These are phyloP conservation scores for Phellinidium pouzarii DNA, from an alignment of 1,284 basidiomycete genomes.

Conservation along the genomic window DNA sequence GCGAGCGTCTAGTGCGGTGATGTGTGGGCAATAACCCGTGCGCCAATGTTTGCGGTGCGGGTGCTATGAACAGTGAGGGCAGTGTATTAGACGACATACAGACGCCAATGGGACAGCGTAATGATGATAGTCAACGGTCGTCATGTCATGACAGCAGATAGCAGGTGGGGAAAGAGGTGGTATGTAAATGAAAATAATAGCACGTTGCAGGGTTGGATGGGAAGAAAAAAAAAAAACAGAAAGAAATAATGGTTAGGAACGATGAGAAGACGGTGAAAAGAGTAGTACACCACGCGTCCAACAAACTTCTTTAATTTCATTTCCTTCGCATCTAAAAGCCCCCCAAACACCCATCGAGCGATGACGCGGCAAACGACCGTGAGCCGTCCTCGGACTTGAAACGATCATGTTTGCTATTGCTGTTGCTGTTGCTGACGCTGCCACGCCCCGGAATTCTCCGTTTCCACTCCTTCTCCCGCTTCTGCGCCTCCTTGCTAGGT, in stretches of 20 bases:
- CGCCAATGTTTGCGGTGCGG: conserved; percentile 14
- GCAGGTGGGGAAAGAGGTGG: neutral
- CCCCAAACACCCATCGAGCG: conserved; percentile 40
- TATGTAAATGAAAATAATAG: neutral
- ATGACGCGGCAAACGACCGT: conserved; percentile 27
- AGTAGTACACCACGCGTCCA: conserved; percentile 12
- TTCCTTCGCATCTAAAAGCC: conserved; percentile 31
- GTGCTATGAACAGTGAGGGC: conserved; percentile 14
- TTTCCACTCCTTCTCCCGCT: conserved; percentile 22
- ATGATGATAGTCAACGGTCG: conserved; percentile 1
- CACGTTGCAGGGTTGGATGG: neutral
- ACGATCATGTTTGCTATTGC: neutral
- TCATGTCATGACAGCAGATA: conserved; percentile 13
- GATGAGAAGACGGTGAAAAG: neutral
- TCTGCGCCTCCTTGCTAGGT: conserved; percentile 23
- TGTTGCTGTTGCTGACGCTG: conserved; percentile 8
- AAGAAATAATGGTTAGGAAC: neutral
- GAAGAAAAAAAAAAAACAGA: neutral
- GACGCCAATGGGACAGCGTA: neutral
- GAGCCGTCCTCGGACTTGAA: conserved; percentile 20
- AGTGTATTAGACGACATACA: conserved; percentile 9
- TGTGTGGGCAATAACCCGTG: conserved; percentile 12
- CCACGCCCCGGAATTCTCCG: conserved; percentile 11
- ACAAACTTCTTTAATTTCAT: conserved; percentile 11
- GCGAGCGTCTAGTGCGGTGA: neutral